Base-by-base conservation (phyloP, 495 filamentous ascomycete genomes). In the Trichocladium uniseriatum region DNA sequence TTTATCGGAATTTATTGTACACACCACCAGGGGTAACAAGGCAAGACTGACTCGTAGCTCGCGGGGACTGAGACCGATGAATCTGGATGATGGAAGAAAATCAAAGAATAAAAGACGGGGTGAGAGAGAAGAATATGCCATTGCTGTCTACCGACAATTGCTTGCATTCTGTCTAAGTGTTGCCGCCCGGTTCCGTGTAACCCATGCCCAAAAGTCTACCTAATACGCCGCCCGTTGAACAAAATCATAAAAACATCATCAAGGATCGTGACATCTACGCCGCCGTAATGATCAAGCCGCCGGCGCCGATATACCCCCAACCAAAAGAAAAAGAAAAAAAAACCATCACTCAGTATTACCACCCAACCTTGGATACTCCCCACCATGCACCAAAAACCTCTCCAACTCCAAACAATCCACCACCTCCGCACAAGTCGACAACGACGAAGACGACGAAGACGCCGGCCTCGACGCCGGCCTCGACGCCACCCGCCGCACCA, bases 361-460 rank as follows among this genome's bases (percentile, higher is more conserved):
- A 20, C n/a, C 13, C 24, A 15, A 48, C 35, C 49, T 55, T 11
- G 71, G 71, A 52, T 70, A 74, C 5, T 56, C 40, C 0, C 70
- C 70, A 4, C 69, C 70, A 1, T 56, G 47, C 13, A 75, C 60
- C 11, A 73, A 49, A 29, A 67, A 75, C 13, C 56, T 56, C 61
- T 73, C 71, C 51, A 75, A 60, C 18, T 54, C 69, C 22, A 50
- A 39, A 34, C 62, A 67, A 54, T 67, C 68, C 56, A 72, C 69
- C 14, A 62, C 66, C 51, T 64, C 66, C 11, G 60, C 32, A 37
- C 52, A 51, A 28, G 31, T 3, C n/a, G 37, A 10, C 36, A n/a
- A 5, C 38, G 38, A 27, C 38, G 21, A 10, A 6, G 38, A 21
- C 22, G 5, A 18, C 36, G 8, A 5, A 19, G 38, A n/a, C 38